Conservation (phyloP, 768 basidiomycete genomes). For the Tulasnella sp. region DNA sequence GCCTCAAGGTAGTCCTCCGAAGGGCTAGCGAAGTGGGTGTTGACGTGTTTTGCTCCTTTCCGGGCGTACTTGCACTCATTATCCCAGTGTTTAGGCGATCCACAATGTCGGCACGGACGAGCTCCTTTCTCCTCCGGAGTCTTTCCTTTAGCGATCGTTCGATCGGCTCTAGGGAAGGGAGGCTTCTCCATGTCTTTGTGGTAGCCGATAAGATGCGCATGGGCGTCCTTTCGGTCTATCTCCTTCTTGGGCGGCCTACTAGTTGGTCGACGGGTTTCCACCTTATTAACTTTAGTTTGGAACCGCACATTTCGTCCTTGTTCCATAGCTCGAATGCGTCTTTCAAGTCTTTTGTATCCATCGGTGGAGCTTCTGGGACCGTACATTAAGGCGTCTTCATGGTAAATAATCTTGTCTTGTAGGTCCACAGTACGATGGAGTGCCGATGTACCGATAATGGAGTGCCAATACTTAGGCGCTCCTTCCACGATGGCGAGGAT, state of each 20-base stretch:
- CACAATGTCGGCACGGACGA: slow-evolving; percentile 27
- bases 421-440: background rate
- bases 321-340: background rate
- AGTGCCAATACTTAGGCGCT: slow-evolving; percentile 25
- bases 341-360: background rate
- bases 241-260: too few species aligned
- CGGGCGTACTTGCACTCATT: slow-evolving; percentile 24
- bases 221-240: too few species aligned
- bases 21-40: slow-evolving; percentile 17
- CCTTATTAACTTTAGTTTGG: background rate
- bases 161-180: slow-evolving; percentile 22
- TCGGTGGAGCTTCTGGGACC: background rate
- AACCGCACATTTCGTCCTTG: background rate
- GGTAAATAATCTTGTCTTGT: background rate
- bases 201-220: slow-evolving; percentile 7
- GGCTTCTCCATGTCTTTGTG: slow-evolving; percentile 12
- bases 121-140: slow-evolving; percentile 20
- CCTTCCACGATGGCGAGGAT: slow-evolving; percentile 29
- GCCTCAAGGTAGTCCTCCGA: slow-evolving; percentile 18
- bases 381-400: background rate
- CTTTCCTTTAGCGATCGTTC: slow-evolving; percentile 12
- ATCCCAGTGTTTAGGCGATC: slow-evolving; percentile 29
- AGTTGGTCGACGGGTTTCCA: too few species aligned
- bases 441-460: slow-evolving; percentile 13
- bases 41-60: slow-evolving; percentile 17